Base-by-base conservation (phyloP, 768 basidiomycete genomes). In the Fibroporia radiculosa region DNA sequence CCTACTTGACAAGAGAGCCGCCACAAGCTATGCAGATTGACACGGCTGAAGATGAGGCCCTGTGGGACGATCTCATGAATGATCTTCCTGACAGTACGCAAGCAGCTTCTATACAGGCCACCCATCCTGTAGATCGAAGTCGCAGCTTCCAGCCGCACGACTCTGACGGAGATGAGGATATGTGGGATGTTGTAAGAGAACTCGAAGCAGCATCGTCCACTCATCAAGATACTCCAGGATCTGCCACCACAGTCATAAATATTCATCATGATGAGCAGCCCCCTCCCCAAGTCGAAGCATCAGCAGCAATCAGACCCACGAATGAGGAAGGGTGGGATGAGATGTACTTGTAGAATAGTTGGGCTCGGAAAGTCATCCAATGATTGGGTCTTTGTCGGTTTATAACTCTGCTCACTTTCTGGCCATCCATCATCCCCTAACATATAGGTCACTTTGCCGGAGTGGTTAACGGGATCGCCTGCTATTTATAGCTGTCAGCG, bases 361-460 rank as follows among this genome's bases (percentile, higher is more conserved):
- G n/a, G n/a, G n/a, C n/a, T n/a, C n/a, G n/a, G n/a, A n/a, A n/a
- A n/a, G n/a, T n/a, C n/a, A n/a, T n/a, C n/a, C n/a, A n/a, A n/a
- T n/a, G n/a, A n/a, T n/a, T n/a, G n/a, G 14, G 28, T 6, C 32
- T 0, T 6, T 34, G n/a, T 39, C 27, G 20, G 12, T 31, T 18
- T 13, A 22, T 40, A 31, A 19, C n/a, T 20, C 6, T 31, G 4
- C 10, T 37, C 8, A 13, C 36, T 7, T 12, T 20, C n/a, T 7
- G 7, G 36, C 31, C 16, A n/a, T 4, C 23, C 22, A 20, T 14
- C 7, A 36, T 36, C 7, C 7, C 18, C 25, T 24, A 11, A 11
- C 8, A 8, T 26, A 22, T 16, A 56, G 41, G 82, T 84, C 82
- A 84, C 84, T 85, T 87, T 88, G 84, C 84, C 84, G 84, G 85